Conservation (phyloP, 1,139 yeast genomes). For the Magnusiomyces sp. region DNA sequence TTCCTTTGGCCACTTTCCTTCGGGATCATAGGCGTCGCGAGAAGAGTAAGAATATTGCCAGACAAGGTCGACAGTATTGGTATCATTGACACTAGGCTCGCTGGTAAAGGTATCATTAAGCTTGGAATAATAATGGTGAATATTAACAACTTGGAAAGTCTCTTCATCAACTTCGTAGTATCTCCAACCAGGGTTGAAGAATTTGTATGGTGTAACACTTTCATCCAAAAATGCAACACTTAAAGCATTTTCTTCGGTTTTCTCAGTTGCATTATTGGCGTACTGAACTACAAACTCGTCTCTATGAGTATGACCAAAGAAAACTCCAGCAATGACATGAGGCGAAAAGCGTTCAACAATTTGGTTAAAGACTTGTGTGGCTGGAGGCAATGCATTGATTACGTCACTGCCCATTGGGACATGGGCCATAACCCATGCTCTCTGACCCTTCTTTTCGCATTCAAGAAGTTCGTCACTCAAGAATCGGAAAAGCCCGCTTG, state of each 20-base stretch:
- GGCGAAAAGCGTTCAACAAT: conserved; percentile 62
- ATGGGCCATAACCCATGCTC: conserved; percentile 68
- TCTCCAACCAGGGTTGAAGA: conserved; percentile 62
- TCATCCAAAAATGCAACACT: conserved; percentile 51
- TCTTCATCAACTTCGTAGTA: conserved; percentile 58
- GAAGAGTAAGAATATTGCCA: conserved; percentile 22
- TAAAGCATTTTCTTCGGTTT: conserved; percentile 39
- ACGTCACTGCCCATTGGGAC: conserved; percentile 44
- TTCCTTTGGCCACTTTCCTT: conserved; percentile 17
- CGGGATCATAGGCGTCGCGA: conserved; percentile 18
- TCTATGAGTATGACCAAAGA: conserved; percentile 65
- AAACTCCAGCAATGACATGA: conserved; percentile 57
- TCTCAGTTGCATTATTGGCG: conserved; percentile 32
- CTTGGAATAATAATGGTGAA: conserved; percentile 42
- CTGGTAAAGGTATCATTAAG: conserved; percentile 36
- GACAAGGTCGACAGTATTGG: conserved; percentile 2
- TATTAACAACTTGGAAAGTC: conserved; percentile 53
- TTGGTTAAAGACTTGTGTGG: conserved; percentile 48
- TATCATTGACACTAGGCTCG: conserved; percentile 5
- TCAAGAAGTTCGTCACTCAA: conserved; percentile 52
- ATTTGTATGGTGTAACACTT: conserved; percentile 43
- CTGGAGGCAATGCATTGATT: conserved; percentile 53
- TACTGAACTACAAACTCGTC: conserved; percentile 59
- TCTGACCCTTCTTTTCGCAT: conserved; percentile 47
- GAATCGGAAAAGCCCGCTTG: conserved; percentile 57